Conservation (phyloP, 2,329 filamentous ascomycete species). For the Hysterium pulicare region DNA sequence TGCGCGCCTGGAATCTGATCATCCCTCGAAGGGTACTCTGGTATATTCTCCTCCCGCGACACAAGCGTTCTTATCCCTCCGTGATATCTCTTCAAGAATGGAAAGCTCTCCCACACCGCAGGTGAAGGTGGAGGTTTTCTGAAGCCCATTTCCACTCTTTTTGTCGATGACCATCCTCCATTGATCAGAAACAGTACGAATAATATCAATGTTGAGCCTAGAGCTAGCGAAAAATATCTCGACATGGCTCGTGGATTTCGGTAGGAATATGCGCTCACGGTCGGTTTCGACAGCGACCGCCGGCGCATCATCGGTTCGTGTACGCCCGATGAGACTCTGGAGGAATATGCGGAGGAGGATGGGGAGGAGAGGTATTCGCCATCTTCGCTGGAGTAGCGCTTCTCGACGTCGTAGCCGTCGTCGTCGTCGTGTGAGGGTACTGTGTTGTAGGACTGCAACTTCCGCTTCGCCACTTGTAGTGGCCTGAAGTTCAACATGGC, state of each 20-base stretch:
- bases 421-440: constrained; percentile 28
- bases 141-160: constrained; percentile 55
- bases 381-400: constrained; percentile 35
- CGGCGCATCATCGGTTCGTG: constrained; percentile 40
- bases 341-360: constrained; percentile 50
- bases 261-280: constrained; percentile 47
- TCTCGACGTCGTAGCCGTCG: constrained; percentile 37
- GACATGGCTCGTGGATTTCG: constrained; percentile 70
- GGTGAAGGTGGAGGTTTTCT: constrained; percentile 62
- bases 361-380: constrained; percentile 38
- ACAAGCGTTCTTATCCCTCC: constrained; percentile 77
- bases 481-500: constrained; percentile 37
- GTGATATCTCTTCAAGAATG: constrained; percentile 84
- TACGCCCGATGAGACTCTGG: constrained; percentile 47
- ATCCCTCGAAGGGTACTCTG: constrained; percentile 75
- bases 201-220: constrained; percentile 67
- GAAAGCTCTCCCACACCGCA: constrained; percentile 80
- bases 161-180: constrained; percentile 69
- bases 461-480: constrained; percentile 36
- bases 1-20: constrained; percentile 41
- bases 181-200: constrained; percentile 75
- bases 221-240: constrained; percentile 70
- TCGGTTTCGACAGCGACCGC: constrained; percentile 27
- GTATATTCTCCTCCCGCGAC: constrained; percentile 61
- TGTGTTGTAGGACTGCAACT: constrained; percentile 29